Base-by-base conservation (phyloP, 2,329 filamentous ascomycete genomes). In the Botrytis byssoidea region DNA sequence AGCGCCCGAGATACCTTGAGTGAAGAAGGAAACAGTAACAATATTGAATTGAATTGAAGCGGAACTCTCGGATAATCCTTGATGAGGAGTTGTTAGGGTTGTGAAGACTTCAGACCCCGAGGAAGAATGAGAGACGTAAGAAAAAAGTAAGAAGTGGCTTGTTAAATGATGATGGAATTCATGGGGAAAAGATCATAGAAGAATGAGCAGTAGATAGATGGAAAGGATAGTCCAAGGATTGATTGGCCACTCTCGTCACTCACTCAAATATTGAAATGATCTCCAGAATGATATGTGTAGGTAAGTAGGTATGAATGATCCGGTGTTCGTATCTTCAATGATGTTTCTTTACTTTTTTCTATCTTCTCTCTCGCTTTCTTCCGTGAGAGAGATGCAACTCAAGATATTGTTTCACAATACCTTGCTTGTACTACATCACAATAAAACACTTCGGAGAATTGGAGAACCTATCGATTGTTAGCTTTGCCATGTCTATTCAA, bases 321-420 rank as follows among this genome's bases (percentile, higher is more conserved):
- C 25, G 35, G 29, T 61, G 14, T 37, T 35, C 4, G 60, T 44
- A 35, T 48, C 42, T 46, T 44, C 42, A 25, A 35, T 29, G 51
- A 8, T n/a, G 29, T 32, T 35, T 20, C 20, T 65, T 35, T 32
- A 9, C 42, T 32, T 65, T 14, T 48, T 22, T 20, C n/a, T 32
- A 16, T 16, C 10, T 46, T 29, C 63, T 6, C 42, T 20, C 42
- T 42, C 42, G n/a, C 46, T 7, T 25, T 37, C 65, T 42, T 46
- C 44, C 22, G 65, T 10, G 44, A n/a, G 22, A 48, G 35, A 57
- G 48, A 59, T 59, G 46, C 60, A 37, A 29, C 40, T 72, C 64
- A 29, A 66, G 70, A 72, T 65, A 29, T 40, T 42, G 70, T 72
- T 67, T 67, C 70, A 72, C 70, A 55, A 72, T 59, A 44, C 70